These are phyloP conservation scores for Phytophthora pseudosyringae DNA, from an alignment of 352 stramenopile species.

Conservation along the genomic window DNA sequence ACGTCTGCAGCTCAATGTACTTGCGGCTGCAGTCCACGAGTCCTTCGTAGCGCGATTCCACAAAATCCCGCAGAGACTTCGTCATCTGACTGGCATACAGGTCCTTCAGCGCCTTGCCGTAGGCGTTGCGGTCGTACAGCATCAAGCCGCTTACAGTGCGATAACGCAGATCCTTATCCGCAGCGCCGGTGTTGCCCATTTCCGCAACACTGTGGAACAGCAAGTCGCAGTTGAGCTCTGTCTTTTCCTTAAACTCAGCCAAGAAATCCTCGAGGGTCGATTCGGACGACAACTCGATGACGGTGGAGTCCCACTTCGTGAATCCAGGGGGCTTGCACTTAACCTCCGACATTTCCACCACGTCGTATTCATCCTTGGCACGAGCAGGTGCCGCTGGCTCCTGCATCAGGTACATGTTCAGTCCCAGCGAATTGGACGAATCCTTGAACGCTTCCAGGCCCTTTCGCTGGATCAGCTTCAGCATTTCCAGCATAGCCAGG, in stretches of 20 bases:
- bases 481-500: constrained; percentile 94
- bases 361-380: constrained; percentile 93
- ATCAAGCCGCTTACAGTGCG: constrained; percentile 79
- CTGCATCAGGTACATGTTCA: constrained; percentile 94
- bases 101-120: constrained; percentile 71
- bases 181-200: constrained; percentile 59
- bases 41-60: constrained; percentile 82
- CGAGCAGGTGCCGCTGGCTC: constrained; percentile 85
- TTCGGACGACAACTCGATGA: constrained; percentile 71
- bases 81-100: constrained; percentile 72
- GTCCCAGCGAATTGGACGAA: constrained; percentile 91
- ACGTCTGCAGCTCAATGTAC: constrained; percentile 86
- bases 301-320: constrained; percentile 93
- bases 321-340: constrained; percentile 89
- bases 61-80: constrained; percentile 62
- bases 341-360: constrained; percentile 88
- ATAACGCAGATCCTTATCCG: constrained; percentile 73
- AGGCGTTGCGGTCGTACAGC: constrained; percentile 88
- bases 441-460: constrained; percentile 92
- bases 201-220: constrained; percentile 83
- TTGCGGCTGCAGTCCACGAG: constrained; percentile 84
- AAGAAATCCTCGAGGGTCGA: constrained; percentile 79
- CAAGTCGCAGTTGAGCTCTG: constrained; percentile 81
- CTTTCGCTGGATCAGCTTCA: constrained; percentile 91
- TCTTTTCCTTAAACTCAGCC: constrained; percentile 67